Percentiles rank a stretch among this genome's conserved stretches.
Conservation (phyloP, 2,329 filamentous ascomycete genomes). For the Penicillium sp. region DNA sequence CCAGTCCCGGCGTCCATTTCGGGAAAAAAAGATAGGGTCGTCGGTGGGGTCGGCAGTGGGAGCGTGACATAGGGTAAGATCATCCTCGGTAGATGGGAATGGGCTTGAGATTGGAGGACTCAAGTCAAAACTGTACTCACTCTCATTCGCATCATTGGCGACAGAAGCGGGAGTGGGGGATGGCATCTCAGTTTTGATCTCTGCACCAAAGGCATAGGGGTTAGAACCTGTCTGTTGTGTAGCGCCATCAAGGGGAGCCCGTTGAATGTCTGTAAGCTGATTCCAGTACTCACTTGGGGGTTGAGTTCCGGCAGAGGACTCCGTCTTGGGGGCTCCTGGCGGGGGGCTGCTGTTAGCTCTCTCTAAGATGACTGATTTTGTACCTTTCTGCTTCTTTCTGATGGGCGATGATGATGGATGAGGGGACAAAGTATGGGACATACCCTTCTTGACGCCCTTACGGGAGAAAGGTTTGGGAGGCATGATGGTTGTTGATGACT, state of each 20-base stretch:
- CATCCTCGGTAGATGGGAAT: background rate
- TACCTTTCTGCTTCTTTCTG: background rate
- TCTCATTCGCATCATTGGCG: background rate
- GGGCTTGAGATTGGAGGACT: background rate
- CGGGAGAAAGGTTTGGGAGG: background rate
- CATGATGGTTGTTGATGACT: background rate
- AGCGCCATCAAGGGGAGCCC: background rate
- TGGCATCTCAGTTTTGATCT: background rate
- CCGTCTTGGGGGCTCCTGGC: background rate
- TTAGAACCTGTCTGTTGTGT: background rate
- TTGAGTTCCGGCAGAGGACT: background rate
- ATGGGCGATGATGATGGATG: background rate
- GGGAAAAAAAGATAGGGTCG: conserved; percentile 1
- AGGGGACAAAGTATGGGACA: background rate
- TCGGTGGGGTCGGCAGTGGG: background rate
- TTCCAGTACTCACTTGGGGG: conserved; percentile 2
- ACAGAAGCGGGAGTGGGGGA: background rate
- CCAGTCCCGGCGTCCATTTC: conserved; percentile 1
- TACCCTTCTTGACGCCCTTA: conserved; percentile 1
- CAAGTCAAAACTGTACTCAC: background rate
- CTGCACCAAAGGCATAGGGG: background rate
- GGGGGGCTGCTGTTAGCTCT: background rate
- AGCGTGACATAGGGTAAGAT: background rate
- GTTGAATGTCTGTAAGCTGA: background rate
- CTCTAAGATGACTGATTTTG: background rate